A percentile compares a stretch with the other conserved stretches of the same genome.
Conservation (phyloP, 371 early-diverging fungal genomes). For the Capillidium heterosporum region DNA sequence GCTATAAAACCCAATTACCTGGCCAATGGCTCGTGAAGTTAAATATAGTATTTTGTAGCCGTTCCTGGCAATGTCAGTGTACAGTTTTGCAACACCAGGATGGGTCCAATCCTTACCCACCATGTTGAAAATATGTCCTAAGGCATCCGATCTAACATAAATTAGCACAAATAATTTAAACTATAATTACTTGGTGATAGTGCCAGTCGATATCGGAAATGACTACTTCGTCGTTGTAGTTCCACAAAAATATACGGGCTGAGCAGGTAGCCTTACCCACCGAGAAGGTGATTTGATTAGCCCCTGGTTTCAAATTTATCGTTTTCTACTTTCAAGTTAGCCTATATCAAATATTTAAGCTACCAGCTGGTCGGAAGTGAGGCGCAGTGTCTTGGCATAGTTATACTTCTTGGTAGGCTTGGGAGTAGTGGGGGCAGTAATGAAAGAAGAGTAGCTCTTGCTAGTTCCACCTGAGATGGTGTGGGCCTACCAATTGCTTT, state of each 20-base stretch:
- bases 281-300: constrained; percentile 79
- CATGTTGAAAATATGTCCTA: constrained; percentile 95
- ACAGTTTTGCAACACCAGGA: constrained; percentile 88
- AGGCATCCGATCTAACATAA: constrained; percentile 86
- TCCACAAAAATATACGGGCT: constrained; percentile 83
- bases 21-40: constrained; percentile 94
- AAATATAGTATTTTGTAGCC: constrained; percentile 95
- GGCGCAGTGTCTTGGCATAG: constrained; percentile 75
- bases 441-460: not conserved
- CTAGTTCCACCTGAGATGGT: not conserved
- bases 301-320: constrained; percentile 67
- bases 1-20: constrained; percentile 23
- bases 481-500: constrained; percentile 8
- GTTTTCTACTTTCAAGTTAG: constrained; percentile 19
- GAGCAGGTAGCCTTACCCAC: constrained; percentile 61
- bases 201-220: constrained; percentile 99
- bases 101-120: constrained; percentile 99
- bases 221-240: constrained; percentile 69
- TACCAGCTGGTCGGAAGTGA: constrained; percentile 79
- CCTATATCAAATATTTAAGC: not conserved
- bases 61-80: constrained; percentile 84
- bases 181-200: constrained; percentile 74
- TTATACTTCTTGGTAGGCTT: constrained; percentile 14
- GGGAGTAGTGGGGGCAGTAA: not conserved
- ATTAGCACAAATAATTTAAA: not conserved